Percentiles rank a stretch among this genome's conserved stretches.
These are phyloP conservation scores for Roridomyces roridus DNA, from an alignment of 768 basidiomycete species.

Conservation along the genomic window DNA sequence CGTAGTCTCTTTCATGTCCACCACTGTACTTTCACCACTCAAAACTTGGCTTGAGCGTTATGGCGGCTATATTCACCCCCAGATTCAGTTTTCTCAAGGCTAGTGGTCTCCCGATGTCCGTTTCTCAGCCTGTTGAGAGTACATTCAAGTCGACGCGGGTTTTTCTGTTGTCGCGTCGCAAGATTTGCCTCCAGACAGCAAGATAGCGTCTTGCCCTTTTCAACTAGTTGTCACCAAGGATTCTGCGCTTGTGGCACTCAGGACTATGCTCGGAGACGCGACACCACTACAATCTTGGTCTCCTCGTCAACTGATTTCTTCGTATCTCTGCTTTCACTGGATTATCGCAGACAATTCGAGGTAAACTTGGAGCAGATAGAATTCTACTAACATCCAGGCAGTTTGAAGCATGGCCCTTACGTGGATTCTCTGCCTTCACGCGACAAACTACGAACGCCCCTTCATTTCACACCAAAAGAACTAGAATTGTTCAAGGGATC, in stretches of 20 bases:
- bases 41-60: conserved; percentile 55
- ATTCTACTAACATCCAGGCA: not conserved
- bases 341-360: conserved; percentile 47
- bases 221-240: conserved; percentile 66
- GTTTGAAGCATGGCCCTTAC: conserved; percentile 60
- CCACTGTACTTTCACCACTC: conserved; percentile 2
- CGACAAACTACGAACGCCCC: conserved; percentile 67
- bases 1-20: conserved; percentile 1
- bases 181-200: conserved; percentile 54
- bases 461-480: conserved; percentile 74
- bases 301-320: conserved; percentile 71
- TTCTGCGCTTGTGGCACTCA: conserved; percentile 49
- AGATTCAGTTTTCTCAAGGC: conserved; percentile 56
- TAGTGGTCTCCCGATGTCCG: conserved; percentile 22
- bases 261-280: conserved; percentile 40
- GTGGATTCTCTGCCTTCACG: conserved; percentile 67
- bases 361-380: conserved; percentile 28
- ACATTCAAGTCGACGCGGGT: conserved; percentile 49
- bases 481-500: conserved; percentile 73
- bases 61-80: conserved; percentile 59
- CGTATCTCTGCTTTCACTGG: conserved; percentile 72
- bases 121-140: not conserved
- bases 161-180: conserved; percentile 55
- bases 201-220: conserved; percentile 73
- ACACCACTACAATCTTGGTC: conserved; percentile 47